Conservation (phyloP, 495 filamentous ascomycete genomes). For the Tuber umbilicatum region DNA sequence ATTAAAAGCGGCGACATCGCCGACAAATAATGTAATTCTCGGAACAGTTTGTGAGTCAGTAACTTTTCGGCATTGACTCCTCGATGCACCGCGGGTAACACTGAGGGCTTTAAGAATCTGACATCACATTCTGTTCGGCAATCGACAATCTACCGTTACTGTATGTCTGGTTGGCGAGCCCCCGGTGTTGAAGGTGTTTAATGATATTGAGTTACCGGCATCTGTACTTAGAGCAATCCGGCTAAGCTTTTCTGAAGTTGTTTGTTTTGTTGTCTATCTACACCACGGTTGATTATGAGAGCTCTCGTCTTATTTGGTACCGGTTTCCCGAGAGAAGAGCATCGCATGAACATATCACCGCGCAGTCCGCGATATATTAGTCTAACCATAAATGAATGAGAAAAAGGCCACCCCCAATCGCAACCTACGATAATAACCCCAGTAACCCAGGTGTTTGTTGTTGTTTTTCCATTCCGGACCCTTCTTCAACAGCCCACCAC, state of each 20-base stretch:
- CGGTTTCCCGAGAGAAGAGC: neutral
- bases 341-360: neutral
- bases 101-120: neutral
- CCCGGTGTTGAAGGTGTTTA: neutral
- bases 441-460: slow-evolving; percentile 15
- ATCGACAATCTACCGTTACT: neutral
- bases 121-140: slow-evolving; percentile 1
- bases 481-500: slow-evolving; percentile 21
- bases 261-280: neutral
- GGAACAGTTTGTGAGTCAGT: neutral
- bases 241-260: neutral
- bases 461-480: slow-evolving; percentile 24
- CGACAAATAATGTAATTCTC: neutral
- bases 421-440: neutral
- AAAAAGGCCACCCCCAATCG: neutral
- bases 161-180: neutral
- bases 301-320: neutral
- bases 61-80: neutral
- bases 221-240: neutral
- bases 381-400: neutral
- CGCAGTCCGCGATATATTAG: neutral
- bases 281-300: neutral
- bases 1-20: neutral
- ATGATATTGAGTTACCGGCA: neutral
- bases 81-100: neutral